Conservation (phyloP, 805 yeast genomes). For the Ogataea nitratoaversa region DNA sequence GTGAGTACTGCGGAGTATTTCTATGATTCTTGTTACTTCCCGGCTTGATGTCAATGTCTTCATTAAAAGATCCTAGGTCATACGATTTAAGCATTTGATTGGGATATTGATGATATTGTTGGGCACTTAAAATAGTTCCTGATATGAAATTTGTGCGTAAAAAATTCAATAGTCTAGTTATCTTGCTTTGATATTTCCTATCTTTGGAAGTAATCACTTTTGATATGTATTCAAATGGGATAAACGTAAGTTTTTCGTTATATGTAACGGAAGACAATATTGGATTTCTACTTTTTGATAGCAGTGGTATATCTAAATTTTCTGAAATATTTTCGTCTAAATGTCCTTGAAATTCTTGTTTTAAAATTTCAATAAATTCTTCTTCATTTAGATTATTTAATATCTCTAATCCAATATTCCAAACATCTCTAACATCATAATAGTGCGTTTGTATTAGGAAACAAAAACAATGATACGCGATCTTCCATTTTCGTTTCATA, state of each 20-base stretch:
- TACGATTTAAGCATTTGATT: conserved; percentile 10
- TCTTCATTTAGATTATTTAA: conserved; percentile 29
- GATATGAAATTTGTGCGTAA: conserved; percentile 11
- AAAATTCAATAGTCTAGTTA: conserved; percentile 15
- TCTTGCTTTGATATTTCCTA: conserved; percentile 9
- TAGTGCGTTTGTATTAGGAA: conserved; percentile 43
- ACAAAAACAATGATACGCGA: conserved; percentile 51
- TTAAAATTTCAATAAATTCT: conserved; percentile 13
- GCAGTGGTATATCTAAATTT: neutral
- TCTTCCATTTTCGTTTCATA: conserved; percentile 46
- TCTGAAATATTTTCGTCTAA: neutral
- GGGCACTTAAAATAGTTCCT: conserved; percentile 6
- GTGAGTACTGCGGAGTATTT: conserved; percentile 10
- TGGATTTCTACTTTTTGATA: conserved; percentile 2
- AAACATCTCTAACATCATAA: conserved; percentile 51
- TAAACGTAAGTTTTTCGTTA: neutral
- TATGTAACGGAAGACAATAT: neutral
- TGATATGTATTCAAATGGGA: conserved; percentile 3
- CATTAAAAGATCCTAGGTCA: neutral
- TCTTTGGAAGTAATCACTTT: conserved; percentile 1
- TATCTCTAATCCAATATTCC: conserved; percentile 64
- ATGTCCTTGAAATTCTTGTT: neutral
- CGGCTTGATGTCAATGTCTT: neutral
- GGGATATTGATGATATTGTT: too few species aligned
- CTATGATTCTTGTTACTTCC: conserved; percentile 5